Evolutionary conservation across 1,284 basidiomycete species (phyloP).

Genomic region (Xerocomus alliaceus): DNA sequence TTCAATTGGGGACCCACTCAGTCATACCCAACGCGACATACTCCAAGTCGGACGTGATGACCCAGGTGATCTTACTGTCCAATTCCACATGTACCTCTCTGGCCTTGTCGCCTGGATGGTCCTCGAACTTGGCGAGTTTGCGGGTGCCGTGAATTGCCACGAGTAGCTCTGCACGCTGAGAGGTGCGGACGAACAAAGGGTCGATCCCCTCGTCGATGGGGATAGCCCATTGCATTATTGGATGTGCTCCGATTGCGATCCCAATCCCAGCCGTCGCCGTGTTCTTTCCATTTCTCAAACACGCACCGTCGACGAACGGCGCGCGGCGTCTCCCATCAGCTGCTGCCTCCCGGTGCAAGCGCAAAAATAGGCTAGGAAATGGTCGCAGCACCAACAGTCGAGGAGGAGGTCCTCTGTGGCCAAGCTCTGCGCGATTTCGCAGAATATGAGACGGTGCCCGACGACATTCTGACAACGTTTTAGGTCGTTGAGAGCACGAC

Average conservation of each 20-base stretch:
- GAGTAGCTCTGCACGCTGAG: conserved; percentile 25
- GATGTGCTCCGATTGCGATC: conserved; percentile 12
- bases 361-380: conserved; percentile 23
- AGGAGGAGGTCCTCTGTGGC: conserved; percentile 17
- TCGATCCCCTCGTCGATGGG: conserved; percentile 17
- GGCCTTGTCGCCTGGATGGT: not conserved
- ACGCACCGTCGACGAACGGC: conserved; percentile 20
- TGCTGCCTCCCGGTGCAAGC: conserved; percentile 6
- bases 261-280: conserved; percentile 18
- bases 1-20: conserved; percentile 32
- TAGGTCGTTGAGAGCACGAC: conserved; percentile 9
- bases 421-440: not conserved
- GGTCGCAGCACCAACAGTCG: conserved; percentile 14
- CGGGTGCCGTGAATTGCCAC: conserved; percentile 22
- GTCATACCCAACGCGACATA: conserved; percentile 47
- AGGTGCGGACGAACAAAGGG: conserved; percentile 8
- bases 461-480: conserved; percentile 15
- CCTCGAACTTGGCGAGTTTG: conserved; percentile 15
- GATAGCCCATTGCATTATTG: conserved; percentile 17
- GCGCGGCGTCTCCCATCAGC: not conserved
- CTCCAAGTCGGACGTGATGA: conserved; percentile 45
- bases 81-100: not conserved
- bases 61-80: conserved; percentile 9
- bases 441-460: conserved; percentile 21
- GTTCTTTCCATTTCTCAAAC: conserved; percentile 9